Evolutionary conservation across 192 early-diverging fungal species (phyloP).

Genomic region (Gigaspora rosea): DNA sequence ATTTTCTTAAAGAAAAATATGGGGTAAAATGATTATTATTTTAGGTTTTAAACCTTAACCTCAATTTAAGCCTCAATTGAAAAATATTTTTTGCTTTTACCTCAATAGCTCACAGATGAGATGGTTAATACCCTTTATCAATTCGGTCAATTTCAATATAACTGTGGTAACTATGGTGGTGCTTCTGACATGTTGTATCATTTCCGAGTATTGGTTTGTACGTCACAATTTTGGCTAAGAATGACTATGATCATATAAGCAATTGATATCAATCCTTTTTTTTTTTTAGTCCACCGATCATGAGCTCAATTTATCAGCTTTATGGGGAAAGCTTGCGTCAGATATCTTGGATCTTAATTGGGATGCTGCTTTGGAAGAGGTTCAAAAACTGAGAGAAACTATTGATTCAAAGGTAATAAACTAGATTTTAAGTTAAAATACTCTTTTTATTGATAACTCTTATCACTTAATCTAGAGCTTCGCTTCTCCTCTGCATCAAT

Average conservation of each 20-base stretch:
- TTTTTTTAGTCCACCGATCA: conserved; percentile 76
- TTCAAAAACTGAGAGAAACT: conserved; percentile 81
- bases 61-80: neutral
- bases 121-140: conserved; percentile 87
- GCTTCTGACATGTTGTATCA: conserved; percentile 94
- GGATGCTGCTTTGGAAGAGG: conserved; percentile 90
- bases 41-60: neutral
- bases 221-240: neutral
- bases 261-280: conserved; percentile 15
- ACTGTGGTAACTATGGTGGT: conserved; percentile 87
- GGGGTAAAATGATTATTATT: conserved; percentile 49
- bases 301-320: conserved; percentile 79
- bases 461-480: conserved; percentile 51
- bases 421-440: neutral
- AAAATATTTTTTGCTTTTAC: neutral
- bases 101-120: conserved; percentile 76
- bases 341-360: conserved; percentile 95
- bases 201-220: conserved; percentile 85
- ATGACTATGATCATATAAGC: neutral
- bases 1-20: conserved; percentile 85
- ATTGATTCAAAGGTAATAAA: conserved; percentile 77
- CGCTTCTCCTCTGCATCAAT: conserved; percentile 77
- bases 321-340: conserved; percentile 97
- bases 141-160: conserved; percentile 89
- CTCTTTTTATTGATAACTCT: neutral